These are phyloP conservation scores for Boletus rubroflammeus DNA, from an alignment of 768 basidiomycete species.

Conservation along the genomic window DNA sequence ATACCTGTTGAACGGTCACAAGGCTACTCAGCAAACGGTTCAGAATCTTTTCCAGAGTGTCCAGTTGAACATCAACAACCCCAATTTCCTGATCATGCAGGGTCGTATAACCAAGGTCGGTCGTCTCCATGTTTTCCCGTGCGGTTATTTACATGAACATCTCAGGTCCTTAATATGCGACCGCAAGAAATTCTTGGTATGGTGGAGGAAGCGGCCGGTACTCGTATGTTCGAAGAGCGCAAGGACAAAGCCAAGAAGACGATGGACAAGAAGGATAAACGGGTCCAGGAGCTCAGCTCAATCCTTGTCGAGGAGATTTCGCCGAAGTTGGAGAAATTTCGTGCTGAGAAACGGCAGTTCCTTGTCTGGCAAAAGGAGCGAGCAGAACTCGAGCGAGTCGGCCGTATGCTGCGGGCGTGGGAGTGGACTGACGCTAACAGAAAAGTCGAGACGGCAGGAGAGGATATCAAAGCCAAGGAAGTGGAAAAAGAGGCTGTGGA, in stretches of 20 bases:
- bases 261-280: constrained; percentile 96
- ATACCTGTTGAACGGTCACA: constrained; percentile 95
- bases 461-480: constrained; percentile 49
- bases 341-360: constrained; percentile 83
- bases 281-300: constrained; percentile 81
- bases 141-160: background rate
- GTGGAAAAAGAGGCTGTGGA: constrained; percentile 46
- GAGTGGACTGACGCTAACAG: constrained; percentile 74
- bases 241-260: constrained; percentile 96
- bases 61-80: constrained; percentile 98
- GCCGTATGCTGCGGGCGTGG: constrained; percentile 77
- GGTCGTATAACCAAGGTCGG: constrained; percentile 95
- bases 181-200: constrained; percentile 97
- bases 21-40: constrained; percentile 76
- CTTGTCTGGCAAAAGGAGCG: constrained; percentile 88
- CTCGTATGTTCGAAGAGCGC: constrained; percentile 97
- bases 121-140: background rate
- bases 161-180: constrained; percentile 88
- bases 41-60: constrained; percentile 95
- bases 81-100: constrained; percentile 99
- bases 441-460: constrained; percentile 51
- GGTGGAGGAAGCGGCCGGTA: constrained; percentile 98
- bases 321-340: constrained; percentile 89
- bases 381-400: constrained; percentile 83
- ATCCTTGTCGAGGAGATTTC: constrained; percentile 87